These are phyloP conservation scores for Vaccinium myrtillus DNA, from an alignment of 148 eudicot genomes.

Conservation along the genomic window DNA sequence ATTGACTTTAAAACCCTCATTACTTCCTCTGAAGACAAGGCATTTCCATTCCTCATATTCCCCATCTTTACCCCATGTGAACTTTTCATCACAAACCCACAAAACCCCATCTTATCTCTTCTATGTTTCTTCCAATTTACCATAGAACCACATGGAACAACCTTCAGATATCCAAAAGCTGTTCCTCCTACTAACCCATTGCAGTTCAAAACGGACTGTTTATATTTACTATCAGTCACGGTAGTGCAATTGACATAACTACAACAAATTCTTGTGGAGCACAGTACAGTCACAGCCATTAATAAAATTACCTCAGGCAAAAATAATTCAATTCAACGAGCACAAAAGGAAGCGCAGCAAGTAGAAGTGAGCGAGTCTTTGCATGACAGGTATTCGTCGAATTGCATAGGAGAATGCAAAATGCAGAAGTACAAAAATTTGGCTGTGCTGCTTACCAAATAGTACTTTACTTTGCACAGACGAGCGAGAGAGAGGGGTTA, in stretches of 20 bases:
- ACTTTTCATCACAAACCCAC: slow-evolving; percentile 40
- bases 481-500: background rate
- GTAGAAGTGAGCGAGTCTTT: background rate
- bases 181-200: slow-evolving; percentile 17
- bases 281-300: slow-evolving; percentile 37
- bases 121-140: slow-evolving; percentile 45
- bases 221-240: slow-evolving; percentile 18
- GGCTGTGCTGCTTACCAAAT: background rate
- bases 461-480: background rate
- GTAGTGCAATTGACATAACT: slow-evolving; percentile 18
- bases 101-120: slow-evolving; percentile 31
- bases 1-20: slow-evolving; percentile 49
- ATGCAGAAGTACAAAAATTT: background rate
- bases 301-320: background rate
- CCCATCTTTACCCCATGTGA: slow-evolving; percentile 32
- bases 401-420: background rate
- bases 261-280: slow-evolving; percentile 30
- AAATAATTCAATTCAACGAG: slow-evolving; percentile 2
- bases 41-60: slow-evolving; percentile 24
- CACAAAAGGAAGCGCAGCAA: background rate
- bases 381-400: slow-evolving; percentile 3
- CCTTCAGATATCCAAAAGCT: slow-evolving; percentile 22
- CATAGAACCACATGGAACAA: slow-evolving; percentile 29
- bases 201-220: slow-evolving; percentile 12
- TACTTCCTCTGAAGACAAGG: slow-evolving; percentile 40